phyloP scores from a whole-genome alignment of 805 yeast species.

The Teunomyces kruisii region DNA sequence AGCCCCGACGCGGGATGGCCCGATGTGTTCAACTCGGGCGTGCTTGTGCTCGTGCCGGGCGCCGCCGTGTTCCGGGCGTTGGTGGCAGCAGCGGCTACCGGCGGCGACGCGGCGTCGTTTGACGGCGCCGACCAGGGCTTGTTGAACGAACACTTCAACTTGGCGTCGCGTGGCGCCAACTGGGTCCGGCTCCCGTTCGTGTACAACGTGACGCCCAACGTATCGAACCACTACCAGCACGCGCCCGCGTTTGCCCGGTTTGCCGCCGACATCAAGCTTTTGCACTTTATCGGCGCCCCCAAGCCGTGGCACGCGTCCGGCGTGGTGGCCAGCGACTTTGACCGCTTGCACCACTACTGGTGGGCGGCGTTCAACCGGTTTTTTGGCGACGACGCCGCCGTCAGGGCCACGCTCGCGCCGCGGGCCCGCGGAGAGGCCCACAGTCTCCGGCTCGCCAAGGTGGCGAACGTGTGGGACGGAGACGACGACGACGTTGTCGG shows the following conservation, averaged over 20 bases:
- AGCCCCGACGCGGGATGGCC: conserved; percentile 36
- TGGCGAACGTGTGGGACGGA: conserved; percentile 23
- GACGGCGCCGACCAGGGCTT: conserved; percentile 42
- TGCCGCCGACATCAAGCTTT: conserved; percentile 24
- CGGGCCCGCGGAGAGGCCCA: conserved; percentile 19
- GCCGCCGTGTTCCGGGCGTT: conserved; percentile 16
- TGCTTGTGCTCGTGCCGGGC: conserved; percentile 24
- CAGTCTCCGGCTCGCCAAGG: conserved; percentile 19
- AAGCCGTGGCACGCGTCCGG: conserved; percentile 32
- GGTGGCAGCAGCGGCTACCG: conserved; percentile 12
- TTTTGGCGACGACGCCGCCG: conserved; percentile 15
- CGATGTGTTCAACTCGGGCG: conserved; percentile 31
- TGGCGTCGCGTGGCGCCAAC: conserved; percentile 20
- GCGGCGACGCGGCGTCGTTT: conserved; percentile 18
- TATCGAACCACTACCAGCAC: conserved; percentile 30
- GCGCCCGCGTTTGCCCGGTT: conserved; percentile 33
- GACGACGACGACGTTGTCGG: conserved; percentile 2
- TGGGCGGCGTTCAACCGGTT: conserved; percentile 27
- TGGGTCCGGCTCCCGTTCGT: conserved; percentile 34
- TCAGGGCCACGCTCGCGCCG: conserved; percentile 11
- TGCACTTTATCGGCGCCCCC: conserved; percentile 32
- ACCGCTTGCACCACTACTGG: conserved; percentile 27
- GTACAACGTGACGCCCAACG: conserved; percentile 35
- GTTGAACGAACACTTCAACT: conserved; percentile 32
- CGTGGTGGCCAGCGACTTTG: conserved; percentile 15